Base-by-base conservation (phyloP, 495 filamentous ascomycete genomes). In the Talaromyces proteolyticus region DNA sequence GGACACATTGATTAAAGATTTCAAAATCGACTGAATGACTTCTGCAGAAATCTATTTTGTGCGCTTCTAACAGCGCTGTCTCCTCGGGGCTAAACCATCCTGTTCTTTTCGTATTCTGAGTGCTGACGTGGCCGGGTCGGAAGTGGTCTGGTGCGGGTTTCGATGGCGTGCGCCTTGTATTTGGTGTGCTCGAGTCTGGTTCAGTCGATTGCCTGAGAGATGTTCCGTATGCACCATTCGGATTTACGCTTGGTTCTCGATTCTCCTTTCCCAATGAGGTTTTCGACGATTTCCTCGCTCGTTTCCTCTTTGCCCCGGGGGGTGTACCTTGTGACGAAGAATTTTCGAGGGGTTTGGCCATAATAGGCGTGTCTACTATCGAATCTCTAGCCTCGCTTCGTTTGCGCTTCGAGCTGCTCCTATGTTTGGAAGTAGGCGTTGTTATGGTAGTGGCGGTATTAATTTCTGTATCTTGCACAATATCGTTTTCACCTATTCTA, bases 51-150 rank as follows among this genome's bases (percentile, higher is more conserved):
- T 57, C 21, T 4, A 70, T 34, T 41, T 73, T 75, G 56, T 58
- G 65, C 0, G 52, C 22, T 45, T 73, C 72, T 12, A 75, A 45
- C 1, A 47, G 50, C 22, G 61, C 36, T 77, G 94, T 68, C 86
- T 92, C 74, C 80, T 92, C 68, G 80, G 87, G 82, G 70, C 73
- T 54, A 81, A 85, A 72, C 84, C 92, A 67, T 68, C 90, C 45
- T 72, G 81, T 42, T 61, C 81, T 10, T 86, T 87, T 11, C 87
- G 89, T 56, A 18, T 50, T 49, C 2, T 19, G 17, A 12, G 4
- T 12, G 11, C 19, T 49, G 29, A 38, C 17, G 19, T 49, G 47
- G 14, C 47, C 47, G 6, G 47, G 47, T 41, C 47, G 47, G 36
- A 49, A 49, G 1, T n/a, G n/a, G n/a, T n/a, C n/a, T n/a, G n/a